A percentile compares a stretch with the other conserved stretches of the same genome.
These are phyloP conservation scores for Ilex aquifolium DNA, from an alignment of 257 asterid species.

Conservation along the genomic window DNA sequence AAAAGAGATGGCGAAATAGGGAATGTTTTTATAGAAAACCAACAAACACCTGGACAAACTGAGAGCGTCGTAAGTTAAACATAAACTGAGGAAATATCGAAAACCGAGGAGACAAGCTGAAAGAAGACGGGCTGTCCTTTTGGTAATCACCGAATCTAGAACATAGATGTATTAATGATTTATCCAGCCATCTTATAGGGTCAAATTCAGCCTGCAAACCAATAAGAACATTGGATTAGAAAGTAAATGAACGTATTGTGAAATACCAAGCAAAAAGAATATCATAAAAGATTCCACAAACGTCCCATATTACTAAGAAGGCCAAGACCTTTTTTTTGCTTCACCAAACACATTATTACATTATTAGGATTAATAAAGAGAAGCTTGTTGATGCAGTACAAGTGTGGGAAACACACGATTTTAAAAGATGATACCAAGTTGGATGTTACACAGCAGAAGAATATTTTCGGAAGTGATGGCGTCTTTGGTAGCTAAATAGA, in stretches of 20 bases:
- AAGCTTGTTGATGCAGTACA: too few relatives aligned
- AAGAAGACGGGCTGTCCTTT: constrained; percentile 89
- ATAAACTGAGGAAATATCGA: constrained; percentile 97
- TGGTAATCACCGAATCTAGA: constrained; percentile 95
- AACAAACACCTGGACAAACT: constrained; percentile 76
- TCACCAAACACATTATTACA: too few relatives aligned
- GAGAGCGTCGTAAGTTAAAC: constrained; percentile 90
- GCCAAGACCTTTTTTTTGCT: too few relatives aligned
- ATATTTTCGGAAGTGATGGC: too few relatives aligned
- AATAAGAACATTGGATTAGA: background rate
- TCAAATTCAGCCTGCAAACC: constrained; percentile 91
- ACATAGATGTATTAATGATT: constrained; percentile 88
- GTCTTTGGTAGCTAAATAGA: too few relatives aligned
- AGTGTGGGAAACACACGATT: too few relatives aligned
- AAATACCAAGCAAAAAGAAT: constrained; percentile 5
- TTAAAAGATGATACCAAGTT: too few relatives aligned
- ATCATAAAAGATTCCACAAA: too few relatives aligned
- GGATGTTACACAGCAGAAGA: too few relatives aligned
- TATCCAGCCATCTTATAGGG: constrained; percentile 97
- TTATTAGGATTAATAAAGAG: too few relatives aligned
- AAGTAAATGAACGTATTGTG: background rate
- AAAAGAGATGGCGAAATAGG: background rate
- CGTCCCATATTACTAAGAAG: too few relatives aligned
- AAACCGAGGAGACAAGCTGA: constrained; percentile 76
- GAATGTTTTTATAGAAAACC: background rate